phyloP scores from a whole-genome alignment of 371 early-diverging fungal genomes.

The Dipsacomyces acuminosporus region DNA sequence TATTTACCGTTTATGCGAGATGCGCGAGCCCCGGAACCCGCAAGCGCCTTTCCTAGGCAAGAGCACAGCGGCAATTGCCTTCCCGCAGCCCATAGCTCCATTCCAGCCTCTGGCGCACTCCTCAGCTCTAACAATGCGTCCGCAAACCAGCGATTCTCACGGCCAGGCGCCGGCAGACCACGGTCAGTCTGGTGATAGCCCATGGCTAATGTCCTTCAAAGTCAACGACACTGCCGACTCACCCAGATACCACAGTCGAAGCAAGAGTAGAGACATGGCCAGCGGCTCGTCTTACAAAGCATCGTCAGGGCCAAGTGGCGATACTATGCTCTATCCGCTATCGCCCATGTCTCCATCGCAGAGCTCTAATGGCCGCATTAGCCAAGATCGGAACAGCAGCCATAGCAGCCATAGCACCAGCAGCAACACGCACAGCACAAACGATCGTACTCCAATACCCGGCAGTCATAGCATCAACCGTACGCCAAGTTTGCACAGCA shows the following conservation, averaged over 20 bases:
- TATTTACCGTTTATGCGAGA: constrained; percentile 26
- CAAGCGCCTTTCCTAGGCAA: background rate
- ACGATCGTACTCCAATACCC: background rate
- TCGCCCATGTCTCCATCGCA: no score
- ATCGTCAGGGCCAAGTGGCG: no score
- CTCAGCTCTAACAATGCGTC: background rate
- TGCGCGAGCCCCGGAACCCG: constrained; percentile 37
- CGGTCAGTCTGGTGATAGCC: constrained; percentile 23
- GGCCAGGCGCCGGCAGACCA: constrained; percentile 19
- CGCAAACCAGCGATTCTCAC: constrained; percentile 5
- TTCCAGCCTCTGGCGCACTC: background rate
- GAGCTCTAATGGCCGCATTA: no score
- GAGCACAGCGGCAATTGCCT: background rate
- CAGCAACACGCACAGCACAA: background rate
- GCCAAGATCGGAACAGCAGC: no score
- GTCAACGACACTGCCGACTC: constrained; percentile 27
- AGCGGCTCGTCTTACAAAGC: no score
- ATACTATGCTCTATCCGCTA: no score
- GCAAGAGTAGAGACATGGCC: no score
- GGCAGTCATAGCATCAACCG: background rate
- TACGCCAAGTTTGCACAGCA: constrained; percentile 15
- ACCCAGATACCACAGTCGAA: constrained; percentile 16
- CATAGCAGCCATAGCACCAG: background rate
- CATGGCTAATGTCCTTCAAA: constrained; percentile 40
- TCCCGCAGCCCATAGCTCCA: no score